Evolutionary conservation across 176 grass and related monocot species (phyloP), one percentile per base, ranked within the genome.

Genomic region (Cocos nucifera): DNA sequence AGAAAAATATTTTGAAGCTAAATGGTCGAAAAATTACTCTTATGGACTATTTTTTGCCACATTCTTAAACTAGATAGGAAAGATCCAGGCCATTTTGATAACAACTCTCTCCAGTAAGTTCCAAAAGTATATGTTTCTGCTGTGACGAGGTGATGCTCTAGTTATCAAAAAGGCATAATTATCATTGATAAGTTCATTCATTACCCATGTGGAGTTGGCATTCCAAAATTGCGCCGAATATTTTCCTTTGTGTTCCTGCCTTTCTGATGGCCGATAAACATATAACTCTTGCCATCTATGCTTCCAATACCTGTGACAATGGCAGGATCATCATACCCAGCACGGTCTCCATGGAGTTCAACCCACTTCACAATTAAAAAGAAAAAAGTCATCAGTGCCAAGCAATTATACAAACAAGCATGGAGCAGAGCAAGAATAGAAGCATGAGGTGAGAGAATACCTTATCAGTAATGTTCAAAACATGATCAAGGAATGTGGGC

Each of bases 161-260:
- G 2, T 44, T 44, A 44, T 44, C 10, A 44, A 12, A 44, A 44
- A 14, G 35, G 9, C 35, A 44, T 44, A 44, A 44, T 12, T 44
- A 44, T 44, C 35, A 44, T 44, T 44, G 10, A 12, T 3, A 44
- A n/a, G 10, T 44, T 44, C 35, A 55, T 32, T 68, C 26, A 65
- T 50, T 75, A 82, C 79, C 79, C 79, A 29, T 82, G 79, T 30
- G 79, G 79, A 71, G 79, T 82, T 16, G 79, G 79, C 78, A 81
- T 81, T 56, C 78, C 78, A 25, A 81, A 81, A 70, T 81, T 81
- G 15, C 78, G 70, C 22, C 76, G 54, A 57, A 81, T 81, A 60
- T 81, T 81, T 81, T 81, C 78, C 60, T 81, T 81, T n/a, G 78
- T 69, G 51, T 81, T 75, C 51, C 78, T 73, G 17, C 78, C 78